Conservation (phyloP, 2,329 filamentous ascomycete genomes). For the Pseudogymnoascus sp. region DNA sequence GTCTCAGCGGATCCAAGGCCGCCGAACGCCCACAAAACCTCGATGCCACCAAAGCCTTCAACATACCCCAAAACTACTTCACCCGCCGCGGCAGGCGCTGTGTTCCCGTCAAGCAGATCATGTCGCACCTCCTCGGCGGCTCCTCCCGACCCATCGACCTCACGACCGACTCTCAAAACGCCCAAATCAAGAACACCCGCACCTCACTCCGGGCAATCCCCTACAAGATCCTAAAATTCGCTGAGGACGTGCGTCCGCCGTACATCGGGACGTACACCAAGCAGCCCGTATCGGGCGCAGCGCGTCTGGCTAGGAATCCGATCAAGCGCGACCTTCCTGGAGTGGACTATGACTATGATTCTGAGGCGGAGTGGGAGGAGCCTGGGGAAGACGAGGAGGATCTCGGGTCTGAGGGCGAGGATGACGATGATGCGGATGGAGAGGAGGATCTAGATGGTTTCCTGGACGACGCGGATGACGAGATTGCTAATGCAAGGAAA, state of each 20-base stretch:
- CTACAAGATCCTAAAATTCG: slow-evolving; percentile 36
- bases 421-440: slow-evolving; percentile 57
- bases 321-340: slow-evolving; percentile 45
- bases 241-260: slow-evolving; percentile 57
- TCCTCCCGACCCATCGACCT: slow-evolving; percentile 24
- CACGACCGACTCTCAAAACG: slow-evolving; percentile 25
- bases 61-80: slow-evolving; percentile 31
- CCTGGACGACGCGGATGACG: slow-evolving; percentile 61
- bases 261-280: slow-evolving; percentile 64
- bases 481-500: slow-evolving; percentile 41
- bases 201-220: slow-evolving; percentile 20
- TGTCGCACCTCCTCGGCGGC: slow-evolving; percentile 22
- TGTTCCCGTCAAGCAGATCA: slow-evolving; percentile 24
- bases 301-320: slow-evolving; percentile 46
- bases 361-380: slow-evolving; percentile 76
- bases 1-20: slow-evolving; percentile 39
- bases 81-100: slow-evolving; percentile 35
- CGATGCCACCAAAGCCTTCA: slow-evolving; percentile 38
- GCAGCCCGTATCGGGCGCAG: slow-evolving; percentile 36
- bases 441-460: slow-evolving; percentile 62
- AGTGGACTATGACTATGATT: slow-evolving; percentile 76
- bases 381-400: slow-evolving; percentile 52
- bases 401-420: slow-evolving; percentile 53
- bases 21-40: slow-evolving; percentile 37
- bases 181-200: slow-evolving; percentile 21